Conservation (phyloP, 257 asterid genomes). For the Solanum ossicruentum region DNA sequence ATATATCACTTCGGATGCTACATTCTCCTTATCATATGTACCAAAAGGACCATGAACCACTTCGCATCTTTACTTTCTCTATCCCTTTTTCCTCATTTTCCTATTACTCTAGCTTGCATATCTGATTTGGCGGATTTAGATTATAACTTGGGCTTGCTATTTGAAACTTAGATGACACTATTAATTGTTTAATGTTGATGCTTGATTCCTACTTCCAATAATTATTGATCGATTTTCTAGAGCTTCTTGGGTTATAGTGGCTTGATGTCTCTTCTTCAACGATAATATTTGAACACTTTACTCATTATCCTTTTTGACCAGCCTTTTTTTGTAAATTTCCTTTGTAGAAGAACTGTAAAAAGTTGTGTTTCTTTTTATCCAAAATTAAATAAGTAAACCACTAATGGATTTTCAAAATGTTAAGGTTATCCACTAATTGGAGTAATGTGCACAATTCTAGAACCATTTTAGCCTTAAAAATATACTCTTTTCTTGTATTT, state of each 20-base stretch:
- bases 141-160: too few species aligned
- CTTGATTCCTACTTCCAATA: slow-evolving; percentile 1
- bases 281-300: slow-evolving; percentile 25
- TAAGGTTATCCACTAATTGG: neutral
- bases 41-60: too few species aligned
- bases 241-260: slow-evolving; percentile 87
- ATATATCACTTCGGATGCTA: too few species aligned
- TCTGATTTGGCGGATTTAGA: too few species aligned
- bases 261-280: slow-evolving; percentile 62
- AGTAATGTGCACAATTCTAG: neutral
- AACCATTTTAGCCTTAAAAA: neutral
- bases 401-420: neutral
- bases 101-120: too few species aligned
- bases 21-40: too few species aligned
- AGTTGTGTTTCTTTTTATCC: neutral
- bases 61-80: too few species aligned
- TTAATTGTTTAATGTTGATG: too few species aligned
- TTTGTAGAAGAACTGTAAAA: neutral
- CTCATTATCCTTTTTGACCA: neutral
- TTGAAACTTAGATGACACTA: too few species aligned
- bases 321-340: neutral
- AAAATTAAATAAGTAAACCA: neutral
- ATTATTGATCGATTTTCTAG: slow-evolving; percentile 78
- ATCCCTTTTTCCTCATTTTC: too few species aligned
- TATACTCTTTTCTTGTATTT: neutral